A percentile compares a stretch with the other conserved stretches of the same genome.
phyloP scores from a whole-genome alignment of 306 rosid genomes.

The Trichosanthes cucumerina region DNA sequence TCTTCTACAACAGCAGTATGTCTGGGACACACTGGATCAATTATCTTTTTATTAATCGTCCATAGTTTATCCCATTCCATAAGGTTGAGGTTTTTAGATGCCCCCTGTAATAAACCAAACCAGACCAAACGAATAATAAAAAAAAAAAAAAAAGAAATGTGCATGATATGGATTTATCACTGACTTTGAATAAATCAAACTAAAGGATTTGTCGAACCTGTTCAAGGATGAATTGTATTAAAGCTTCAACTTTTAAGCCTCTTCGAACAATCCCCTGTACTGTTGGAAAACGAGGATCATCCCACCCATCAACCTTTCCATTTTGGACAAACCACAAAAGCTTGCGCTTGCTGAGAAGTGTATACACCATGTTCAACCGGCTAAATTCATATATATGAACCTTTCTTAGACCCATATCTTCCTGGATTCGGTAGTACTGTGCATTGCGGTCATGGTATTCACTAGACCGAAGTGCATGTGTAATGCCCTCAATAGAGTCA shows the following conservation, averaged over 20 bases:
- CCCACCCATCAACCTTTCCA: slow-evolving; percentile 92
- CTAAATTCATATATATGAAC: slow-evolving; percentile 86
- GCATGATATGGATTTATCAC: background rate
- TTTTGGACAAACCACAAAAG: slow-evolving; percentile 95
- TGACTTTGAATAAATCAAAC: background rate
- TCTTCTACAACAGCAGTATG: slow-evolving; percentile 76
- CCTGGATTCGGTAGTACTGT: slow-evolving; percentile 72
- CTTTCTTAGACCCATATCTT: slow-evolving; percentile 67
- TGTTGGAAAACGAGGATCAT: slow-evolving; percentile 87
- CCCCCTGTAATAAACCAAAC: slow-evolving; percentile 47
- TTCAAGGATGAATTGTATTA: slow-evolving; percentile 84
- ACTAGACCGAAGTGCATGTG: slow-evolving; percentile 93
- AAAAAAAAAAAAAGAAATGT: background rate
- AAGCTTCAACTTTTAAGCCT: slow-evolving; percentile 79
- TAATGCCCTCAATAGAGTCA: slow-evolving; percentile 72
- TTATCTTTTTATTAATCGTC: slow-evolving; percentile 87
- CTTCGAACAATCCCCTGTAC: slow-evolving; percentile 95
- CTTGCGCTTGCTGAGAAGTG: slow-evolving; percentile 93
- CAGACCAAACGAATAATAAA: too few relatives aligned
- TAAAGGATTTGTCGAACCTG: slow-evolving; percentile 35
- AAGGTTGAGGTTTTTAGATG: slow-evolving; percentile 87
- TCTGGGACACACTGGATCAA: slow-evolving; percentile 95
- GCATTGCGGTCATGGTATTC: slow-evolving; percentile 94
- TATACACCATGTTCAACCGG: slow-evolving; percentile 84
- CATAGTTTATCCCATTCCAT: slow-evolving; percentile 99